A percentile compares a stretch with the other conserved stretches of the same genome.
Conservation (phyloP, 2,329 filamentous ascomycete species). For the Cordyceps pruinosa region DNA sequence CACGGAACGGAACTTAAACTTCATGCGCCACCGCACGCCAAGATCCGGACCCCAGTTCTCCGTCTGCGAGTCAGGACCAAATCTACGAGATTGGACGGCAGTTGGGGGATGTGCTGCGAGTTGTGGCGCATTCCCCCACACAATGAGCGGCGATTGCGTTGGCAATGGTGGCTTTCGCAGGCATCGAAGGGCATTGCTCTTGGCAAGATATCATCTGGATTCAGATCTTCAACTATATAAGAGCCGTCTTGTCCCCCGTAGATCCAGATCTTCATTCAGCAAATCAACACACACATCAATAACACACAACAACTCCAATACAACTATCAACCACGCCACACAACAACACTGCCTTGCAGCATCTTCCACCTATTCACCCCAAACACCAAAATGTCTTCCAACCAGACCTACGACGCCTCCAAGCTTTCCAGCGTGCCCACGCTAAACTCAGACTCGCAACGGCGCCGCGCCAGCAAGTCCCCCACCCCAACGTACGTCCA, state of each 20-base stretch:
- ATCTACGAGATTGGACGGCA: slow-evolving; percentile 2
- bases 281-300: not conserved
- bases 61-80: not conserved
- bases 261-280: not conserved
- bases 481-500: not conserved
- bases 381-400: not conserved
- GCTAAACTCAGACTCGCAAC: not conserved
- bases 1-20: not conserved
- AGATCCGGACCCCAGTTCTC: slow-evolving; percentile 1
- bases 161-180: not conserved
- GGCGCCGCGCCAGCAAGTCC: not conserved
- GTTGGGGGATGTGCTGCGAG: not conserved
- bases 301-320: not conserved
- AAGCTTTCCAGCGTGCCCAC: not conserved
- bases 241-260: not conserved
- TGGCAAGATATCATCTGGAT: not conserved
- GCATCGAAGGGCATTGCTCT: not conserved
- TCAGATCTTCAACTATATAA: not conserved
- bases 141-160: slow-evolving; percentile 1
- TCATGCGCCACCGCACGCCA: slow-evolving; percentile 7
- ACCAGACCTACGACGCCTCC: not conserved
- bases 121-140: not conserved
- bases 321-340: not conserved
- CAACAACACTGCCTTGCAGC: not conserved
- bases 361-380: not conserved